A percentile compares a stretch with the other conserved stretches of the same genome.
Conservation (phyloP, 345 rosid species). For the Physaria fendleri region DNA sequence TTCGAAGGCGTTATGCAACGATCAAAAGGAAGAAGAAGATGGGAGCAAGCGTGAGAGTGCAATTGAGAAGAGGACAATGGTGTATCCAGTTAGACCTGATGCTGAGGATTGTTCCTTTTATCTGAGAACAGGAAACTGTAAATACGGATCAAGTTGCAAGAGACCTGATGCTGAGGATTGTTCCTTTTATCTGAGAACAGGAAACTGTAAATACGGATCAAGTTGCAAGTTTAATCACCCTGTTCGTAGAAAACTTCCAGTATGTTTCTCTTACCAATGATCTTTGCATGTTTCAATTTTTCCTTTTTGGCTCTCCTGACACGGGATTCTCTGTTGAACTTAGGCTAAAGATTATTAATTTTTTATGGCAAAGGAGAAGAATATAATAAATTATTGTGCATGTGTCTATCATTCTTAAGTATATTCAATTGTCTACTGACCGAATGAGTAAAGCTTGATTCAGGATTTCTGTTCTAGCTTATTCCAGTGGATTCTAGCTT, state of each 20-base stretch:
- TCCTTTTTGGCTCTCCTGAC: slow-evolving; percentile 5
- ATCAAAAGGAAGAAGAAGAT: background rate
- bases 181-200: slow-evolving; percentile 67
- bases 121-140: slow-evolving; percentile 83
- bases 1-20: background rate
- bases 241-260: slow-evolving; percentile 48
- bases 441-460: too few species aligned
- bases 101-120: slow-evolving; percentile 86
- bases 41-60: slow-evolving; percentile 19
- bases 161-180: slow-evolving; percentile 88
- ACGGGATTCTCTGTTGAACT: too few species aligned
- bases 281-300: background rate
- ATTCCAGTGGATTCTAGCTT: too few species aligned
- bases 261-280: slow-evolving; percentile 9
- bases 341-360: too few species aligned
- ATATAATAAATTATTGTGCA: too few species aligned
- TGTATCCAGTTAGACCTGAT: slow-evolving; percentile 71
- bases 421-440: too few species aligned
- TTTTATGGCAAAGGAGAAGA: too few species aligned
- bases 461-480: too few species aligned
- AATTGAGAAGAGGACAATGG: slow-evolving; percentile 13
- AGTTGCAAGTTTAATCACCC: slow-evolving; percentile 95
- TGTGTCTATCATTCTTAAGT: too few species aligned
- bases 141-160: slow-evolving; percentile 85
- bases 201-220: slow-evolving; percentile 76